phyloP scores from a whole-genome alignment of 352 stramenopile genomes.

The Pythium rhizo-oryzae region DNA sequence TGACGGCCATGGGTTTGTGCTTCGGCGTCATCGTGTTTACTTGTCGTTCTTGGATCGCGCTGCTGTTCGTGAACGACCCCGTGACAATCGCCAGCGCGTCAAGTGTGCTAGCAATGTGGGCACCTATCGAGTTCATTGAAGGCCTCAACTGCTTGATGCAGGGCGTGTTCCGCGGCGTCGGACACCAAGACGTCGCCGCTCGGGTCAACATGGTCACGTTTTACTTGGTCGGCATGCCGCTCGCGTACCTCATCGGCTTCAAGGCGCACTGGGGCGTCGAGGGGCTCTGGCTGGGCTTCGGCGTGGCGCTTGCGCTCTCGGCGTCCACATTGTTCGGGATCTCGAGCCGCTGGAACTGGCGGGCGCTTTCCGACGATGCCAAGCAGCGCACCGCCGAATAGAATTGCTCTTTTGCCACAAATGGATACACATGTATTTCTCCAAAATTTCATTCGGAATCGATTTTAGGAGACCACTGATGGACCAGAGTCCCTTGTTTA shows the following conservation, averaged over 20 bases:
- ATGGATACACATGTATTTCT: conserved; percentile 15
- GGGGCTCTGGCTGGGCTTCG: conserved; percentile 83
- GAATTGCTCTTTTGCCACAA: not conserved
- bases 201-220: conserved; percentile 69
- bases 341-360: conserved; percentile 46
- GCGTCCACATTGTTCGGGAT: conserved; percentile 30
- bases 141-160: conserved; percentile 68
- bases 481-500: not conserved
- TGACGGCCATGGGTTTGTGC: conserved; percentile 32
- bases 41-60: conserved; percentile 45
- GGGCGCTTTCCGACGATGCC: conserved; percentile 34
- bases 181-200: conserved; percentile 65
- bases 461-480: no score
- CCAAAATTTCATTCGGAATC: not conserved
- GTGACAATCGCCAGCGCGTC: conserved; percentile 45
- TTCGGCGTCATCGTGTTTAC: conserved; percentile 42
- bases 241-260: conserved; percentile 64
- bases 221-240: conserved; percentile 72
- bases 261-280: conserved; percentile 45
- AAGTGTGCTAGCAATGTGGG: conserved; percentile 55
- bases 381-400: conserved; percentile 28
- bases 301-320: conserved; percentile 43
- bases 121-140: conserved; percentile 68
- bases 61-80: conserved; percentile 43
- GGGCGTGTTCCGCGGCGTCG: conserved; percentile 72